Conservation (phyloP, 345 rosid genomes). For the Aegle marmelos region DNA sequence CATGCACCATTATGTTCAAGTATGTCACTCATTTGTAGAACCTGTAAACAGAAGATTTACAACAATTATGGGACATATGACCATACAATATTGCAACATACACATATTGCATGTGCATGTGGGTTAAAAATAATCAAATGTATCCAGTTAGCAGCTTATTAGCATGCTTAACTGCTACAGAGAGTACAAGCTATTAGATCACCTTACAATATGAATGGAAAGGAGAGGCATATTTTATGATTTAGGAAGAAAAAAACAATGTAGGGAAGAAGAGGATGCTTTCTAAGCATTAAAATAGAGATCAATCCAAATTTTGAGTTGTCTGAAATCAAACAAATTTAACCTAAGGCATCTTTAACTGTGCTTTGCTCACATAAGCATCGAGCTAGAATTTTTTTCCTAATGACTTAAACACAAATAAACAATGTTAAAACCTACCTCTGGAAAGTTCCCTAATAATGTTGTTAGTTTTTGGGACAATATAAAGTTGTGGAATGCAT, state of each 20-base stretch:
- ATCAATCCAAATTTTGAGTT: too few relatives aligned
- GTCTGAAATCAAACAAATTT: background rate
- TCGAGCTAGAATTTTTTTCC: background rate
- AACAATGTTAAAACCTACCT: slow-evolving; percentile 44
- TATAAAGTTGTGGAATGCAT: slow-evolving; percentile 81
- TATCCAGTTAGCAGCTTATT: background rate
- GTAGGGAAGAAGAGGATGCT: too few relatives aligned
- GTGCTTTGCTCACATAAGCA: slow-evolving; percentile 1
- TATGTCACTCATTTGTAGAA: slow-evolving; percentile 84
- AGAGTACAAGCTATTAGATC: background rate
- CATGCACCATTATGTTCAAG: slow-evolving; percentile 75
- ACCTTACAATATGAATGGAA: background rate
- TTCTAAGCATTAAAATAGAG: too few relatives aligned
- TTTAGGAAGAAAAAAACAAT: too few relatives aligned
- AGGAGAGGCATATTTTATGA: too few relatives aligned
- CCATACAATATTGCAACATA: background rate
- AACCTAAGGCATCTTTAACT: background rate
- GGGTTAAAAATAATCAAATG: background rate
- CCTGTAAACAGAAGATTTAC: slow-evolving; percentile 37
- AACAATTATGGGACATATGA: background rate
- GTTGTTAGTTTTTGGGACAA: slow-evolving; percentile 76
- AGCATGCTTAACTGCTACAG: slow-evolving; percentile 3
- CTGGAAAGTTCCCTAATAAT: slow-evolving; percentile 84
- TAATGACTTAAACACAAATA: background rate
- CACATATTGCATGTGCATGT: background rate